Conservation (phyloP, 2,329 filamentous ascomycete species). For the Remersonia thermophila region DNA sequence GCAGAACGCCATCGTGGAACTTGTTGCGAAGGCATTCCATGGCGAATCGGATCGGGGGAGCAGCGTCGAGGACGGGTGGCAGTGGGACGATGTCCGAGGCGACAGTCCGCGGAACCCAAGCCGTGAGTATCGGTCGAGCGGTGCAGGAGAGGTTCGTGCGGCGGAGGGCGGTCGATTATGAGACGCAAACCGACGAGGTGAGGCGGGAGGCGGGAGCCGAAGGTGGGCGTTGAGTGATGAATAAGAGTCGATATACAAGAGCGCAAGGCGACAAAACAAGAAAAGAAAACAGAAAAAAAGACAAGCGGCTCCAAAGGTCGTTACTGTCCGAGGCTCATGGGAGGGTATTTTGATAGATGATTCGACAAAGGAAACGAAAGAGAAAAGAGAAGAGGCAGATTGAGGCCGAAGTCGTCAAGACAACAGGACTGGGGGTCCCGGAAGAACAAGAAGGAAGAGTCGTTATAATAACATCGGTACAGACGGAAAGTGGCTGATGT, state of each 20-base stretch:
- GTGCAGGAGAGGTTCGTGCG: conserved; percentile 16
- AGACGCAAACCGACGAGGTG: conserved; percentile 6
- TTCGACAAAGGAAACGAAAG: conserved; percentile 25
- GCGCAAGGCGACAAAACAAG: conserved; percentile 10
- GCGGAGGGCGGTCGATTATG: conserved; percentile 3
- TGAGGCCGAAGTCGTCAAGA: conserved; percentile 13
- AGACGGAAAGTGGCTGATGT: conserved; percentile 13
- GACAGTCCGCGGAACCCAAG: too few species aligned
- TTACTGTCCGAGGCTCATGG: conserved; percentile 34
- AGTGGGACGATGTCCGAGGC: conserved; percentile 13
- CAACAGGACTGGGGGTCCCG: conserved; percentile 16
- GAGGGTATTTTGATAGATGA: conserved; percentile 25
- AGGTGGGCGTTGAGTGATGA: conserved; percentile 19
- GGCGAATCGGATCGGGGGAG: conserved; percentile 13
- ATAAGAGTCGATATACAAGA: conserved; percentile 21
- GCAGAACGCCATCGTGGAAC: conserved; percentile 66
- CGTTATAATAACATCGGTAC: conserved; percentile 34
- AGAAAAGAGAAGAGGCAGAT: conserved; percentile 13
- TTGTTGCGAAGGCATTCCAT: conserved; percentile 82
- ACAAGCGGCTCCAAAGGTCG: conserved; percentile 30
- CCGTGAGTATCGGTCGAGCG: conserved; percentile 16
- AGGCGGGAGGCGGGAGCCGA: neutral
- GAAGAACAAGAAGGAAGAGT: conserved; percentile 21
- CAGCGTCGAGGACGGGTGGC: conserved; percentile 10
- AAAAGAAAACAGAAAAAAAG: conserved; percentile 17